Evolutionary conservation across 2,329 filamentous ascomycete genomes (phyloP), one percentile per base, ranked within the genome.

Genomic region (Aquanectria penicillioides): DNA sequence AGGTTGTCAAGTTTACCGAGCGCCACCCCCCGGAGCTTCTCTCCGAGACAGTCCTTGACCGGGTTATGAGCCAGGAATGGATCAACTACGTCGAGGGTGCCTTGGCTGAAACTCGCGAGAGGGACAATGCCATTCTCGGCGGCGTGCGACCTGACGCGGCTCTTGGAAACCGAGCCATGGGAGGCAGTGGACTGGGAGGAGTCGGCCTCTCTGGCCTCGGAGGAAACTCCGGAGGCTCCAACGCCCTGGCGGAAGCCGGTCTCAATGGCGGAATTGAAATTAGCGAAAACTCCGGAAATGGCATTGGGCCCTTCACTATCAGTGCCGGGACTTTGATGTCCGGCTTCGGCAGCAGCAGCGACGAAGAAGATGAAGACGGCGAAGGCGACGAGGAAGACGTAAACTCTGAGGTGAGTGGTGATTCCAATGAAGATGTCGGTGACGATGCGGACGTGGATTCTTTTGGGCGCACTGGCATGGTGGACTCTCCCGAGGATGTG

Each of bases 1-100:
- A 99, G 76, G 95, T 99, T 15, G 93, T 98, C 73, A 99, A 98
- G 77, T 98, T 99, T 73, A 97, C 93, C 29, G 95, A 97, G 76
- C 88, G 95, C 52, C 92, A 97, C 74, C 91, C 94, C 4, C 91
- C 93, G 1, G 94, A 98, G 77, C 81, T 94, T 17, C 83, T 98
- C 9, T 95, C 93, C 1, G 89, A 92, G 61, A 83, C 85, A 11
- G 93, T 99, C 3, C 83, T 97, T 65, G 92, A 97, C 68, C 92
- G 90, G 68, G 93, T 98, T 44, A 92, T 95, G 82, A 90, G 92
- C 71, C 88, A 89, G 50, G 89, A 93, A 59, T 99, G 95, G 95
- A 91, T 95, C 69, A 89, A 92, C 68, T 99, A 98, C 70, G 94
- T 98, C 33, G 94, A 98, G 73, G 91, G 94, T 57, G 93, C 93